A percentile compares a stretch with the other conserved stretches of the same genome.
These are phyloP conservation scores for Cunninghamia lanceolata DNA, from an alignment of 75 land plant species.

Conservation along the genomic window DNA sequence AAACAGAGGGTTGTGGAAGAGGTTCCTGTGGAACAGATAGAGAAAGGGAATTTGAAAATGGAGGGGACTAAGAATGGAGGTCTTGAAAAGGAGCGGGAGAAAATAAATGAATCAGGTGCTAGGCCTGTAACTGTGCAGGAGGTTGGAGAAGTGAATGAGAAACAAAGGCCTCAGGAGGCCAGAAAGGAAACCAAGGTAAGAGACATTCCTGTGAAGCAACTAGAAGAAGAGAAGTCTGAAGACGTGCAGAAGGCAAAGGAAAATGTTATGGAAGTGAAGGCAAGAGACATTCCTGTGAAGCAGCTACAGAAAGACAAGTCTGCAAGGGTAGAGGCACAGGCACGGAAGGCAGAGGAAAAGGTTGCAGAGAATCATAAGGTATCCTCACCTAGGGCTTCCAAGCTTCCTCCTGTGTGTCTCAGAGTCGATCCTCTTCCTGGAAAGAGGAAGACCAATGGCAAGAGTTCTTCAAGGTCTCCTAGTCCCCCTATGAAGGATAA, in stretches of 20 bases:
- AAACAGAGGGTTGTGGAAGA: background rate
- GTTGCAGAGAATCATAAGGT: background rate
- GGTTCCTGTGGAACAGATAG: background rate
- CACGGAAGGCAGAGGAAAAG: no score
- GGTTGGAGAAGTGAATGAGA: background rate
- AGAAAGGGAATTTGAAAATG: background rate
- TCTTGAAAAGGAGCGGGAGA: background rate
- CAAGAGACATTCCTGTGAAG: no score
- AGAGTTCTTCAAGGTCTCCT: constrained; percentile 28
- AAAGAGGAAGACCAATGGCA: constrained; percentile 32
- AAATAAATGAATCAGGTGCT: background rate
- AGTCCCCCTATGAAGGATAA: constrained; percentile 23
- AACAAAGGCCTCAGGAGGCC: background rate
- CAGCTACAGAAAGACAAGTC: background rate
- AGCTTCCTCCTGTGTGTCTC: constrained; percentile 57
- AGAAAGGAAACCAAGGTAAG: background rate
- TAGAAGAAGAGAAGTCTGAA: background rate
- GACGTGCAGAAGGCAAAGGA: constrained; percentile 8
- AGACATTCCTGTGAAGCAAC: background rate
- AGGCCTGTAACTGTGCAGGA: constrained; percentile 6
- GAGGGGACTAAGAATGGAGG: background rate
- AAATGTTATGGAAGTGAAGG: no score
- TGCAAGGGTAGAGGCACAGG: no score
- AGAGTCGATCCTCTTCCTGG: constrained; percentile 57
- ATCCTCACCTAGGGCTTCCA: constrained; percentile 16